Evolutionary conservation across 495 filamentous ascomycete genomes (phyloP), one percentile per base, ranked within the genome.

Genomic region (Filosporella fistucella): DNA sequence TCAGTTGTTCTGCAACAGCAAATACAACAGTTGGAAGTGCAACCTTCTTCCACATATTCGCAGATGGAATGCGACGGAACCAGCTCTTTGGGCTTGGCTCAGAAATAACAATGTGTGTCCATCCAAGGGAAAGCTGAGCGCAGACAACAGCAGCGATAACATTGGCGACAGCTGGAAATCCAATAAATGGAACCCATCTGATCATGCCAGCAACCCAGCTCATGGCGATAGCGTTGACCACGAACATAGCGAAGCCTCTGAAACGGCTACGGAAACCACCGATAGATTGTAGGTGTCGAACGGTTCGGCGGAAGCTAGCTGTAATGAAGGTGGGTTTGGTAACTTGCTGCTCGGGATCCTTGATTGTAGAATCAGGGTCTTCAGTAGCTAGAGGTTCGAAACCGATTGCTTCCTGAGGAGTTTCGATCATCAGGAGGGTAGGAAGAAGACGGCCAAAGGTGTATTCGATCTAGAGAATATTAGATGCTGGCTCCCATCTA

Each of bases 41-140:
- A 33, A 61, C 45, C 36, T 61, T 59, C 42, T 42, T 54, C 47
- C 49, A 54, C n/a, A 43, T 18, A 10, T 41, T 52, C 1, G 33
- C 26, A 1, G 48, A 26, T 8, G 59, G 56, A 24, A 62, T 9
- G 9, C 59, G 53, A 4, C 47, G 48, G 44, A 44, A 59, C 59
- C 59, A 62, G 16, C 30, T 13, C 49, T 56, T 59, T 22, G 47
- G 45, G 49, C 35, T 54, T 1, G 59, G 52, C 20, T 56, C 53
- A 12, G 59, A 60, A 17, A 59, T 62, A 13, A 62, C 54, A 39
- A 62, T 59, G 35, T 51, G 49, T 8, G 49, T 62, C 59, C 59
- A 62, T 11, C 42, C 39, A 13, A 59, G 12, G 11, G 49, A 49
- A 20, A 59, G 32, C 12, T 47, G 47, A 8, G 58, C 55, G 38